Base-by-base conservation (phyloP, 495 filamentous ascomycete species). In the Corynascus novoguineensis region DNA sequence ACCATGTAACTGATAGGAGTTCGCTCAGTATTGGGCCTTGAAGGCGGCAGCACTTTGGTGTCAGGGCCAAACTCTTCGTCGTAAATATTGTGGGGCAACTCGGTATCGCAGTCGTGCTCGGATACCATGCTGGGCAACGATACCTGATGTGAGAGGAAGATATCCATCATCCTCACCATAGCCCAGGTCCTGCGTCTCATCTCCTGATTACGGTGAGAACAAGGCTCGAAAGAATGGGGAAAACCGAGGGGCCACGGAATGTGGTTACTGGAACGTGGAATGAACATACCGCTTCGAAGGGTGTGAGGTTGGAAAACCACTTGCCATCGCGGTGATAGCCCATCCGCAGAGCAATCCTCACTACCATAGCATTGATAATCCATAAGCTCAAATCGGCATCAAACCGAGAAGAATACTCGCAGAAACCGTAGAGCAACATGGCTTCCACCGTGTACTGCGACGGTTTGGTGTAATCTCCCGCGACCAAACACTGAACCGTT, bases 271-370 rank as follows among this genome's bases (percentile, higher is more conserved):
- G 21, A 3, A 19, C 4, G 32, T 11, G 15, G n/a, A 12, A 7
- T 1, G 0, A 42, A 62, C 75, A 50, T 69, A 78, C 76, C 22
- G 85, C 92, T 68, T 95, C 85, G 63, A 92, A 96, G 5, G 90
- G 87, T 5, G 84, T 83, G 59, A 99, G 86, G 49, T 83, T 84
- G 12, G 88, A 79, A 64, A 90, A 96, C 71, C 86, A 84, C 64
- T 86, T 88, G 14, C 89, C 83, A 68, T 99, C 93, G 53, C 95
- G 83, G 65, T 99, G 93, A 58, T 96, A 95, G 45, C 93, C 93
- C 89, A 96, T 96, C 25, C 89, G 81, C 79, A 97, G 90, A 10
- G 92, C 89, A 53, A 96, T 73, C 54, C 92, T 84, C 24, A 88
- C 84, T 58, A 95, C 83, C 63, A 95, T 82, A 21, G 89, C 87